Evolutionary conservation across 108 stramenopile species (phyloP).

Genomic region (Cyclotella cryptica): DNA sequence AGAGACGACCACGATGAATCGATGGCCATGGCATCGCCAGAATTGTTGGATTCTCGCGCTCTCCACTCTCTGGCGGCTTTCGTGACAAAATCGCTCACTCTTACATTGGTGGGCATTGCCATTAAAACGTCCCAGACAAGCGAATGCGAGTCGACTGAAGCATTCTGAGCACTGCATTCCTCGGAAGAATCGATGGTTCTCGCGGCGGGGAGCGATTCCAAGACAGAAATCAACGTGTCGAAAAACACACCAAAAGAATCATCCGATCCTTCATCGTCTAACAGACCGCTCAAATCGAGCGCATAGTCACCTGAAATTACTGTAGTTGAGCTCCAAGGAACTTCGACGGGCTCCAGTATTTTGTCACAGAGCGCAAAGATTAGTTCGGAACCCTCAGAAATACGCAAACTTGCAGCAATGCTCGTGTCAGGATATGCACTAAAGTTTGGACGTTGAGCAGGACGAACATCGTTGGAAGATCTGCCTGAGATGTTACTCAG

Average conservation of each 20-base stretch:
- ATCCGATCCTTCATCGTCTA: constrained; percentile 56
- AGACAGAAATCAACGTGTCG: constrained; percentile 65
- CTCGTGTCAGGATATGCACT: constrained; percentile 64
- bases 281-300: constrained; percentile 69
- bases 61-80: constrained; percentile 42
- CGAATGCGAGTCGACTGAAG: constrained; percentile 59
- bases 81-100: constrained; percentile 64
- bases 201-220: constrained; percentile 65
- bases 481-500: constrained; percentile 62
- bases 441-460: constrained; percentile 32
- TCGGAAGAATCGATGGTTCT: constrained; percentile 8
- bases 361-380: constrained; percentile 73
- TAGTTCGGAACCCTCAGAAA: constrained; percentile 81
- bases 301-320: not conserved
- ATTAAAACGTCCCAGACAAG: constrained; percentile 94
- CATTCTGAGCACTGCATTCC: constrained; percentile 27
- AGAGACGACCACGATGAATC: constrained; percentile 77
- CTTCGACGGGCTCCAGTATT: not conserved
- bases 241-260: constrained; percentile 76
- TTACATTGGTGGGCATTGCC: constrained; percentile 90
- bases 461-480: constrained; percentile 1
- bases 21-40: constrained; percentile 73
- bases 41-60: not conserved
- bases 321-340: not conserved
- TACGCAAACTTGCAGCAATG: constrained; percentile 76